Conservation (phyloP, 306 rosid genomes). For the Fragaria nilgerrensis region DNA sequence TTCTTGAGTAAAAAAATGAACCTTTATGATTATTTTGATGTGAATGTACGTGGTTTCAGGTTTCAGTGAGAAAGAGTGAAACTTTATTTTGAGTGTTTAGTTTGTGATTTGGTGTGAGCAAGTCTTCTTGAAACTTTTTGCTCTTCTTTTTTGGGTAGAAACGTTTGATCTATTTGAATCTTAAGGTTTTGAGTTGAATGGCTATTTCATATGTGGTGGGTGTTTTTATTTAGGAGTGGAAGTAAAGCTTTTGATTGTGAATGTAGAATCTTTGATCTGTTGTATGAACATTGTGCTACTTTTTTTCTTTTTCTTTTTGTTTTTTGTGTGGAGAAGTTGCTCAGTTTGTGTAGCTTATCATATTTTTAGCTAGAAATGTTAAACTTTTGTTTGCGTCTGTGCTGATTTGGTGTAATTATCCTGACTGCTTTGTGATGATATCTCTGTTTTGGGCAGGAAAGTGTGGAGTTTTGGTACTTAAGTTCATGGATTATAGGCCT, state of each 20-base stretch:
- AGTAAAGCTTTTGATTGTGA: neutral
- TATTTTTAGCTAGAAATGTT: neutral
- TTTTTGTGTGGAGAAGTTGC: neutral
- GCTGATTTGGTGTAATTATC: neutral
- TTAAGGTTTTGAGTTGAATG: neutral
- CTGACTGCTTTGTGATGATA: neutral
- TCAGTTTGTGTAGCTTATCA: neutral
- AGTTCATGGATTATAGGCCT: neutral
- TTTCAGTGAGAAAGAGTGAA: neutral
- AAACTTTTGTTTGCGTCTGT: neutral
- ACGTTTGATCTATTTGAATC: neutral
- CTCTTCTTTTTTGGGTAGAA: neutral
- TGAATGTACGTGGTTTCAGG: neutral
- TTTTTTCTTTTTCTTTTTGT: too few relatives aligned
- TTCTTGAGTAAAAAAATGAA: neutral
- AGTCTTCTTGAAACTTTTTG: neutral
- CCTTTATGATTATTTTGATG: neutral
- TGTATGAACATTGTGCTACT: neutral
- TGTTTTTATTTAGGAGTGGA: neutral
- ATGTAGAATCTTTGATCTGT: neutral
- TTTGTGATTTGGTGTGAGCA: neutral
- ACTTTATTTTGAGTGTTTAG: neutral
- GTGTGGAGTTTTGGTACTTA: neutral
- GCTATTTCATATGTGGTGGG: neutral
- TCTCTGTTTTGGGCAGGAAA: neutral